Evolutionary conservation across 345 rosid species (phyloP), one percentile per base, ranked within the genome.

Genomic region (Syzygium aromaticum): DNA sequence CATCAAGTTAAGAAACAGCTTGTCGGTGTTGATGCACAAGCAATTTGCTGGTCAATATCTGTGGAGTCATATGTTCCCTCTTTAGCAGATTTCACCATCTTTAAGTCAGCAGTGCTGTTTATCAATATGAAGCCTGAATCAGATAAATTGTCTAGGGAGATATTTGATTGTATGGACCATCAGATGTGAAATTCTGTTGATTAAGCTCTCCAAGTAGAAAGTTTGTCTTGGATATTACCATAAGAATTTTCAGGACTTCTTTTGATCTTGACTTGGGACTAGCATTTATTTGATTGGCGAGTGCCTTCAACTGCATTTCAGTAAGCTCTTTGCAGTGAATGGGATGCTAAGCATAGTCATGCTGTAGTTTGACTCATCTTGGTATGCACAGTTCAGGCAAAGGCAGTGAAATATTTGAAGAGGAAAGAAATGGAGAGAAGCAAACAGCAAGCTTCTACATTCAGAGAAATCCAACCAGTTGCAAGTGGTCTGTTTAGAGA

Each of bases 401-500:
- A 91, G 89, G 93, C 96, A 57, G 92, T 93, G 86, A 94, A 90
- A 87, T 95, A 94, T 88, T 89, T 94, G 93, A 92, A 93, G 86
- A 91, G 87, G 92, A 96, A 90, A 88, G 88, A 87, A 84, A 86
- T 64, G 16, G 94, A 89, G 87, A 91, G 84, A 85, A 88, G 87
- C 80, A 91, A 90, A 85, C 87, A 54, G 23, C 64, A 87, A 87
- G 49, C 90, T 87, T 84, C 77, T 51, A 38, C 84, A 84, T 86
- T 84, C 84, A 84, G 85, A 86, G 92, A 57, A 89, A 54, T 63
- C 57, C 85, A 89, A 52, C 87, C 59, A 77, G 61, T 87, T 27
- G 96, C 94, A 30, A 94, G 94, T 92, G 89, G 84, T 87, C 46
- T 89, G 87, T 97, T 92, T 89, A 95, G 96, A 91, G 89, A 91